Evolutionary conservation across 2,329 filamentous ascomycete genomes (phyloP), one percentile per base, ranked within the genome.

Genomic region (Ascosphaera aggregata): DNA sequence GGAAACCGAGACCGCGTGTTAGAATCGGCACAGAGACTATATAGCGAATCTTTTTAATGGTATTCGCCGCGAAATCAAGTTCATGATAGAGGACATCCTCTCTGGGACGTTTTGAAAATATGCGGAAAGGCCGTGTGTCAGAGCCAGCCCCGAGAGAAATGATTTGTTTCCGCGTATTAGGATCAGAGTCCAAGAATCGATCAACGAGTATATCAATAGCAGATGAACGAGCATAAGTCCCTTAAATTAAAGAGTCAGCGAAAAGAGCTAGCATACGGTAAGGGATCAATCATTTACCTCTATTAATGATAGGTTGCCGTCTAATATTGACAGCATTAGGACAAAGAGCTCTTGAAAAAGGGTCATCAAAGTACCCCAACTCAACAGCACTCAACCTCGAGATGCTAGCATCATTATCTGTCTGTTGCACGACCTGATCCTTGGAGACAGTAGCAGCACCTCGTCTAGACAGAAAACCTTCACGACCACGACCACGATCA

Each of bases 71-170:
- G 49, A 95, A 95, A 56, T 98, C 89, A 41, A 98, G 64, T 55
- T 98, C 89, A 55, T 95, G 85, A 55, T 95, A 98, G 42, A 77
- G 54, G 15, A 93, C 42, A 19, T 60, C 49, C 13, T 59, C 53
- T 7, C 46, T 43, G 3, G 47, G 46, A 22, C 34, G 34, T 4
- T 8, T 15, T 7, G 69, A 57, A 42, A 80, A 66, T 1, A 94
- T 60, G 16, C 81, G 74, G 51, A 94, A 84, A 43, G 75, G 77
- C 13, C 89, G 71, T 4, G 89, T 95, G 53, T 98, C 89, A 9
- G 85, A 93, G 18, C 89, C 89, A 13, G 89, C 86, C 20, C 89
- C 89, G 1, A 98, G 68, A 0, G 85, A 94, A 43, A 98, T 68
- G 43, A 98, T 82, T 53, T 98, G 89, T 44, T 71, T 72, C 17